phyloP scores from a whole-genome alignment of 768 basidiomycete species.

The Roridomyces roridus region DNA sequence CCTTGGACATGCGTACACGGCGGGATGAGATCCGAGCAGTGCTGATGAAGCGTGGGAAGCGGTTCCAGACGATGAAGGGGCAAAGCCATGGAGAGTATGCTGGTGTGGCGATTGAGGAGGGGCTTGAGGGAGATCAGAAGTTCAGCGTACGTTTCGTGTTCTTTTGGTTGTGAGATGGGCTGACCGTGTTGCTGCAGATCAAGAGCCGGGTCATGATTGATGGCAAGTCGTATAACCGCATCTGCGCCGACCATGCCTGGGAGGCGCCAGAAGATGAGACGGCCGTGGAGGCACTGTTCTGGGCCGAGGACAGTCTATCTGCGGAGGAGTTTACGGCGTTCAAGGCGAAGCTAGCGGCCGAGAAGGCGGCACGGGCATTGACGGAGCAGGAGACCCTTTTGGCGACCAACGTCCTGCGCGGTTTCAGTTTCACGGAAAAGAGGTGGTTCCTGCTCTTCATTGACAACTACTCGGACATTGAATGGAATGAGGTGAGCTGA shows the following conservation, averaged over 20 bases:
- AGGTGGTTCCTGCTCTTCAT: conserved; percentile 18
- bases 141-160: conserved; percentile 7
- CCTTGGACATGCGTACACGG: conserved; percentile 63
- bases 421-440: conserved; percentile 18
- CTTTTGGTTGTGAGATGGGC: not conserved
- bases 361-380: conserved; percentile 12
- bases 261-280: conserved; percentile 14
- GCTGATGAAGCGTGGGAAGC: conserved; percentile 35
- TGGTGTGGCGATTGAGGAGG: conserved; percentile 20
- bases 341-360: conserved; percentile 4
- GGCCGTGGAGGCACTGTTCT: conserved; percentile 7
- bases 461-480: conserved; percentile 17
- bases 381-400: conserved; percentile 13
- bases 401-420: conserved; percentile 16
- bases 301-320: conserved; percentile 19
- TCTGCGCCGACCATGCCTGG: conserved; percentile 10
- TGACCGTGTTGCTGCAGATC: not conserved
- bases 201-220: conserved; percentile 18
- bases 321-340: conserved; percentile 16
- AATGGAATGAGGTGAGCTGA: conserved; percentile 13
- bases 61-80: conserved; percentile 18
- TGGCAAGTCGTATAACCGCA: conserved; percentile 14
- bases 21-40: conserved; percentile 65
- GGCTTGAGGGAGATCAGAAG: conserved; percentile 3
- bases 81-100: conserved; percentile 21